These are phyloP conservation scores for Lecanosticta acicola DNA, from an alignment of 2,329 filamentous ascomycete genomes.

Conservation along the genomic window DNA sequence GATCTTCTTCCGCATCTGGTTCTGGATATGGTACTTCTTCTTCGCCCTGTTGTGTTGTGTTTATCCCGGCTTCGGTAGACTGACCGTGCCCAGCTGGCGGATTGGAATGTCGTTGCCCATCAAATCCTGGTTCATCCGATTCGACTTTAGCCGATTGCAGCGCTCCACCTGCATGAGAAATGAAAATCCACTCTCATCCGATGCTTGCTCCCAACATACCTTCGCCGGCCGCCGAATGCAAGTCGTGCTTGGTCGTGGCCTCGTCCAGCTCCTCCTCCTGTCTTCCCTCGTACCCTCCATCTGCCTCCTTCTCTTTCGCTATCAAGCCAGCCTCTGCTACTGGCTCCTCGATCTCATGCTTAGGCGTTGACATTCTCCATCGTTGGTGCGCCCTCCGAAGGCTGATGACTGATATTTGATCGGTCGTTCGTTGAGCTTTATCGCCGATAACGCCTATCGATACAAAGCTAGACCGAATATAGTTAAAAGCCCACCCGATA, in stretches of 20 bases:
- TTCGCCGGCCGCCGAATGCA: background rate
- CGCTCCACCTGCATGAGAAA: background rate
- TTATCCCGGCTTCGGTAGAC: background rate
- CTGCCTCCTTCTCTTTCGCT: background rate
- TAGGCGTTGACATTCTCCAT: conserved; percentile 11
- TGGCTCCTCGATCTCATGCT: background rate
- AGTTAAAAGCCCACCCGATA: background rate
- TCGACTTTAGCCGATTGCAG: background rate
- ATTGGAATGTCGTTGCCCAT: background rate
- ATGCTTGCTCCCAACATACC: background rate
- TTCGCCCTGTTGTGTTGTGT: conserved; percentile 6
- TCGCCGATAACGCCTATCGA: background rate
- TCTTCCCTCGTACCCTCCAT: background rate
- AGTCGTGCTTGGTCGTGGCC: background rate
- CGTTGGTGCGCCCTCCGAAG: background rate
- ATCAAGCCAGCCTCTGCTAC: background rate
- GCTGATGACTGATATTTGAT: background rate
- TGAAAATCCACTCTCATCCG: conserved; percentile 3
- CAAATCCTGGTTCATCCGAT: background rate
- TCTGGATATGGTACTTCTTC: conserved; percentile 17
- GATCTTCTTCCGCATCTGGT: conserved; percentile 10
- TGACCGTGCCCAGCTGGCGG: background rate
- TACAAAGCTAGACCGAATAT: background rate
- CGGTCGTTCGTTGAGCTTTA: background rate
- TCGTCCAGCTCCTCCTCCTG: background rate